Evolutionary conservation across 768 basidiomycete genomes (phyloP).

Genomic region (Suillus weaverae): DNA sequence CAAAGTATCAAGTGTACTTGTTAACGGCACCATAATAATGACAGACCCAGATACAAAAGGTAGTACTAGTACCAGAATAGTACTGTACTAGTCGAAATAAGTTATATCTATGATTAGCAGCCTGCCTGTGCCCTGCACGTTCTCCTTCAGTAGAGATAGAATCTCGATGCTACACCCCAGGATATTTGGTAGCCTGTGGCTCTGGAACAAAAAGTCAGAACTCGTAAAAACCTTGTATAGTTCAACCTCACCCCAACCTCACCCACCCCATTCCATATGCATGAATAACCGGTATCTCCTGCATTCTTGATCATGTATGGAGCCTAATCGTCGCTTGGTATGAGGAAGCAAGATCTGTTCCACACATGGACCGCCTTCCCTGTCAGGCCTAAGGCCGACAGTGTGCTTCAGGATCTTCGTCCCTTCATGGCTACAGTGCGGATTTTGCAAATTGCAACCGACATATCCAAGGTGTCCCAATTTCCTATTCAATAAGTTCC

Average conservation of each 20-base stretch:
- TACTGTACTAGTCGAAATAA: neutral
- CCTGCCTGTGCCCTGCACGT: neutral
- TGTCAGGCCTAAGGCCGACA: constrained; percentile 57
- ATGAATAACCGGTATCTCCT: constrained; percentile 46
- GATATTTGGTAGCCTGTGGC: constrained; percentile 40
- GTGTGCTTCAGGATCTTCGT: constrained; percentile 52
- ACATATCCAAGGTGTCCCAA: constrained; percentile 48
- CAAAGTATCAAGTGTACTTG: no score
- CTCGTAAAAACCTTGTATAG: constrained; percentile 2
- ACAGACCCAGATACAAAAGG: neutral
- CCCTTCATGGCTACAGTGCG: constrained; percentile 34
- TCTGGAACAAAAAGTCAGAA: constrained; percentile 24
- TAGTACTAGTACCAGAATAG: neutral
- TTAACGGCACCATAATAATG: neutral
- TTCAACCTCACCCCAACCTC: neutral
- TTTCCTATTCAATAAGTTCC: constrained; percentile 53
- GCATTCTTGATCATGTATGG: constrained; percentile 8
- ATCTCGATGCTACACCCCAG: constrained; percentile 46
- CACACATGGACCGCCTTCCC: constrained; percentile 56
- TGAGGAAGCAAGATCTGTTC: constrained; percentile 42
- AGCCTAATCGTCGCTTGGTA: constrained; percentile 8
- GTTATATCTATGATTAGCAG: neutral
- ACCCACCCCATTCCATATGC: constrained; percentile 56
- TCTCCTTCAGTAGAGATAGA: constrained; percentile 22
- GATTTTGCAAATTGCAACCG: constrained; percentile 41